These are phyloP conservation scores for Annona cherimola DNA, from an alignment of 164 flowering plant genomes.

Conservation along the genomic window DNA sequence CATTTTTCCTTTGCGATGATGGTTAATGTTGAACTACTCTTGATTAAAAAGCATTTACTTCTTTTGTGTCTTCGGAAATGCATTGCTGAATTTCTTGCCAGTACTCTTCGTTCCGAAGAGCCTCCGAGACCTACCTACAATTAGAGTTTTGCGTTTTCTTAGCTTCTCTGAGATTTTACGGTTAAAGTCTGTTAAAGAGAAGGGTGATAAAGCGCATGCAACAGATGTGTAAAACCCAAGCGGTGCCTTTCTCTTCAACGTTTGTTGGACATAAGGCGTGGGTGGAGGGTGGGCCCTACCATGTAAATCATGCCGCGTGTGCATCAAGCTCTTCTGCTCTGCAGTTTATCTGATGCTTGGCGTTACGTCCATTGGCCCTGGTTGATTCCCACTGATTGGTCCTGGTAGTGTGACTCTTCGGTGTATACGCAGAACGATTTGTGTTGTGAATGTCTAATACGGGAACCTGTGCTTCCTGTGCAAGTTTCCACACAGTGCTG, in stretches of 20 bases:
- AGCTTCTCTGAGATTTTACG: not conserved
- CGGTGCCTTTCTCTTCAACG: not conserved
- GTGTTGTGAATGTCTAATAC: not conserved
- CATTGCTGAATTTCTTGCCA: too few relatives aligned
- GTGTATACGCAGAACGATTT: not conserved
- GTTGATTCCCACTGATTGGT: too few relatives aligned
- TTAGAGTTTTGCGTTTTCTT: too few relatives aligned
- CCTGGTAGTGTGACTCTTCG: not conserved
- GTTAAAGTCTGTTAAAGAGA: not conserved
- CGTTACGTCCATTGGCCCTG: not conserved
- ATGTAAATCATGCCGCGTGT: not conserved
- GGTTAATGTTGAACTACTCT: too few relatives aligned
- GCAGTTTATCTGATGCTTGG: not conserved
- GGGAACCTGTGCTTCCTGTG: too few relatives aligned
- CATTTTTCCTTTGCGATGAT: too few relatives aligned
- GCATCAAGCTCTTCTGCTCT: not conserved
- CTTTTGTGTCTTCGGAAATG: too few relatives aligned
- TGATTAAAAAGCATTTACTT: too few relatives aligned
- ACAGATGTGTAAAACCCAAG: not conserved
- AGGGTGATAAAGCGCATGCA: not conserved
- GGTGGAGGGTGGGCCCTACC: not conserved
- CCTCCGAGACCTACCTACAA: not conserved
- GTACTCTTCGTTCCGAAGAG: too few relatives aligned
- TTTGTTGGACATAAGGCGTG: not conserved
- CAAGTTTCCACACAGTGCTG: too few relatives aligned